Percentiles rank a stretch among this genome's conserved stretches.
Evolutionary conservation across 73 alveolate species (phyloP).

Genomic region (Paramecium tetraurelia): DNA sequence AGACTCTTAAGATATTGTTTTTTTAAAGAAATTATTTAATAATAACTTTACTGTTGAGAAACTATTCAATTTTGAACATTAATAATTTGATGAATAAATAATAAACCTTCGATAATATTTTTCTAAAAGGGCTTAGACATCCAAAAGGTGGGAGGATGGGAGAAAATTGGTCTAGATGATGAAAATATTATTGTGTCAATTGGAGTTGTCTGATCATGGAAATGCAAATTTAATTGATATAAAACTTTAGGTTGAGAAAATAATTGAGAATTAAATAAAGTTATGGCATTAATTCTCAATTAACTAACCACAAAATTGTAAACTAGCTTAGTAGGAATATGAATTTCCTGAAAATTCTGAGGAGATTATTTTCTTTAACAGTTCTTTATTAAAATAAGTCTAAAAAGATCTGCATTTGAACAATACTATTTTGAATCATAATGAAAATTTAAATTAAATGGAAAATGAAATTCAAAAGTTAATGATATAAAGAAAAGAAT

Average conservation of each 20-base stretch:
- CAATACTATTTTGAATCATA: neutral
- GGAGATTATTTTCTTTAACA: neutral
- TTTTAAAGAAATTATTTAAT: neutral
- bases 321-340: neutral
- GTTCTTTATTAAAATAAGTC: neutral
- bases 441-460: neutral
- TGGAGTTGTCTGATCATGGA: neutral
- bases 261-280: neutral
- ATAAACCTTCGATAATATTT: neutral
- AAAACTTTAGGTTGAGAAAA: neutral
- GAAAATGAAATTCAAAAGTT: neutral
- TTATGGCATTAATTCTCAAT: neutral
- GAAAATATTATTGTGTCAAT: neutral
- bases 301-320: neutral
- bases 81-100: neutral
- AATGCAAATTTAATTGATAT: neutral
- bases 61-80: neutral
- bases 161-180: neutral
- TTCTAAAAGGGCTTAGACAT: neutral
- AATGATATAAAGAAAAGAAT: neutral
- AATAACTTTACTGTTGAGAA: neutral
- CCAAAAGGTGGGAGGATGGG: neutral
- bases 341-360: neutral
- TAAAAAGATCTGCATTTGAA: neutral
- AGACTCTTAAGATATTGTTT: neutral